Base-by-base conservation (phyloP, 106 monocot genomes). In the Dactylorhiza incarnata region DNA sequence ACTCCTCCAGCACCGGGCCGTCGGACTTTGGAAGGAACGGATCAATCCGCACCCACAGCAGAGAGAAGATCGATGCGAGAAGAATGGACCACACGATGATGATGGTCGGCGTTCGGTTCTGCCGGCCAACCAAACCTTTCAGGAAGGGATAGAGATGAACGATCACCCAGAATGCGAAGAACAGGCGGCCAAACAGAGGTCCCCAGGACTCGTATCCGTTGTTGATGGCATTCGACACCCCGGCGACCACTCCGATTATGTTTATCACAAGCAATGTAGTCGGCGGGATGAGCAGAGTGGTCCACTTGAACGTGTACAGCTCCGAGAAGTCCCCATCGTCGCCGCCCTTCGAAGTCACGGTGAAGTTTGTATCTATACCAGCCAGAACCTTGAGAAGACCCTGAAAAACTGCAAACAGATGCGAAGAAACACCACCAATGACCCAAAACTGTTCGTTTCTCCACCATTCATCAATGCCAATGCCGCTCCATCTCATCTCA, bases 141-240 rank as follows among this genome's bases (percentile, higher is more conserved):
- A 92, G 83, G 88, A 92, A 92, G 15, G 91, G 91, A 71, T 92
- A 92, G 8, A 92, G 88, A 56, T 92, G 91, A 16, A 86, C 88
- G 14, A 92, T 88, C 70, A 92, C 91, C 91, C 91, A 92, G 80
- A 92, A 88, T 49, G 91, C 84, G 72, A 92, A 92, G 86, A 92
- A 92, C 26, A 92, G 88, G 46, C 82, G 78, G 19, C 91, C 91
- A 51, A 92, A 92, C 49, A 92, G 78, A 56, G 91, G 91, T 0
- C 91, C 91, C 91, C 91, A 92, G 12, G 91, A 92, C 73, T 92
- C 91, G 52, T 92, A 92, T 69, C 91, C 91, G 17, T 92, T 92
- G 91, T 92, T 92, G 25, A 92, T 92, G 48, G 91, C 91, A 77
- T 92, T 92, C 12, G 91, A 92, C 37, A 92, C 66, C 8, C 91